Base-by-base conservation (phyloP, 176 grass and related monocot species). In the Puya raimondii region DNA sequence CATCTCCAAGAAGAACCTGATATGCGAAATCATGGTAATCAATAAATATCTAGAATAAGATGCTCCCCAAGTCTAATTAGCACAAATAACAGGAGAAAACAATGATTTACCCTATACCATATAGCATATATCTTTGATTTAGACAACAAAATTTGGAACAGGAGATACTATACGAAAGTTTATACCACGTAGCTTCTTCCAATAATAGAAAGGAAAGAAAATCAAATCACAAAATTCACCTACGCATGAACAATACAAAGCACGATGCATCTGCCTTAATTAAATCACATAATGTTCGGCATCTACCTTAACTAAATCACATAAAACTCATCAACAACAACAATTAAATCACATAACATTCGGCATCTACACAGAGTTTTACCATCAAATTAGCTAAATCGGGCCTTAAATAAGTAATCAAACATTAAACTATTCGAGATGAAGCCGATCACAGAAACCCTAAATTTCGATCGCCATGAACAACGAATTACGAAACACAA, bases 1-100 rank as follows among this genome's bases (percentile, higher is more conserved):
- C 89, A 75, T 99, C 94, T 50, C 94, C 89, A 14, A 99, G 87
- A 84, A 99, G 94, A 69, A 99, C 94, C 94, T 85, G 48, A 69
- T 80, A 42, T 53, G 10, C 3, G 20, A n/a, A 61, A 61, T 18
- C 14, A 61, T 18, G 16, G 16, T n/a, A 56, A 56, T 56, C 12
- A 68, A 12, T 51, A 69, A 77, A 21, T 57, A 8, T 59, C 49
- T 25, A 77, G 9, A 49, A 49, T 3, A 52, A 22, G 2, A 18
- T 50, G 1, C 15, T 64, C 33, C 6, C 49, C 49, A 15, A 16
- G 10, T 49, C 12, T 4, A 51, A 65, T 12, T 25, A 59, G 5
- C 4, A 47, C 8, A 26, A 1, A 29, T 23, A 58, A 42, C 16
- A 20, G 68, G 13, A 21, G 15, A 14, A 61, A 13, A 68, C 3